phyloP scores from a whole-genome alignment of 345 rosid species.

The Hibiscus tridactylites region DNA sequence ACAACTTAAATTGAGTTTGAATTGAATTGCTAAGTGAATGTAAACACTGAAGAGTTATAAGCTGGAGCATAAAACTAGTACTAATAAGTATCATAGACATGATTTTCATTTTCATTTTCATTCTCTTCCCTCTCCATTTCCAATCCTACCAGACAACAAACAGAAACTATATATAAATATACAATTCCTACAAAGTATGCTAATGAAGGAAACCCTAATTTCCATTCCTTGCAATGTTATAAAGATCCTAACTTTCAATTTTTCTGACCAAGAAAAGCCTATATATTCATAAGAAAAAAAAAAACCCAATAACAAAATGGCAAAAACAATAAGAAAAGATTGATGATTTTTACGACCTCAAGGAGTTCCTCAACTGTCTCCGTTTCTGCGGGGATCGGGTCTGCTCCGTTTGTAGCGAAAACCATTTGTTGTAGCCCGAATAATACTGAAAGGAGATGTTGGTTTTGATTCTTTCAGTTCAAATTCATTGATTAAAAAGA shows the following conservation, averaged over 20 bases:
- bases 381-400: constrained; percentile 12
- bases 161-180: not conserved
- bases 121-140: not conserved
- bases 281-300: not conserved
- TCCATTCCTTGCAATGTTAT: not conserved
- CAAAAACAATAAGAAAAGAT: not conserved
- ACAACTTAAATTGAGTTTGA: not conserved
- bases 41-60: not conserved
- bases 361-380: constrained; percentile 55
- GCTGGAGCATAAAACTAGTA: not conserved
- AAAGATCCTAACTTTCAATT: not conserved
- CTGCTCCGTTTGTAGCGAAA: constrained; percentile 23
- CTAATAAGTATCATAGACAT: not conserved
- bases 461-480: not conserved
- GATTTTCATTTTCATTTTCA: not conserved
- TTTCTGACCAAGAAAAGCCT: not conserved
- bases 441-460: not conserved
- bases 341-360: constrained; percentile 29
- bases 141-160: not conserved
- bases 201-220: not conserved
- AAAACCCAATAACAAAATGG: not conserved
- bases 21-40: not conserved
- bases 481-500: not conserved
- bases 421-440: constrained; percentile 18
- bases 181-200: not conserved